These are phyloP conservation scores for Rhizophagus sp. DNA, from an alignment of 192 early-diverging fungal species.

Conservation along the genomic window DNA sequence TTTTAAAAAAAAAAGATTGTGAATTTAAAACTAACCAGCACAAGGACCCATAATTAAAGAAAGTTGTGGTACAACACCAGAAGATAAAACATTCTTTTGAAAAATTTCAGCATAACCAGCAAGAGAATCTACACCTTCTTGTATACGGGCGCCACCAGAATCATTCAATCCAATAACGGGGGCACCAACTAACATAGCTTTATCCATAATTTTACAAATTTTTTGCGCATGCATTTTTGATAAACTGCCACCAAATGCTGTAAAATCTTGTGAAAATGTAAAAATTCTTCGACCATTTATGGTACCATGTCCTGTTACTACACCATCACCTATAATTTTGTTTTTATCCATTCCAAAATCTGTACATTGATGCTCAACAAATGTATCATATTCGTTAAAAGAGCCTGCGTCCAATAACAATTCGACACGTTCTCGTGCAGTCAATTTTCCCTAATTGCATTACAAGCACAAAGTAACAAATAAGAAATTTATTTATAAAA, in stretches of 20 bases:
- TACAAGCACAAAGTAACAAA: neutral
- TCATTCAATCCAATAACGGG: constrained; percentile 96
- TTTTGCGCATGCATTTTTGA: constrained; percentile 88
- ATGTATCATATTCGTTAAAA: constrained; percentile 91
- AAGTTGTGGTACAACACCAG: constrained; percentile 94
- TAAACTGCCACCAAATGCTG: constrained; percentile 88
- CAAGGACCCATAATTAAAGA: constrained; percentile 98
- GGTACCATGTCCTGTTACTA: constrained; percentile 94
- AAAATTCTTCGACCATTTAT: constrained; percentile 89
- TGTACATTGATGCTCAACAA: constrained; percentile 91
- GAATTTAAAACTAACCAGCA: constrained; percentile 55
- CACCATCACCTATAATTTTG: constrained; percentile 89
- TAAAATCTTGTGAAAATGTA: constrained; percentile 94
- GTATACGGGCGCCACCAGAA: constrained; percentile 96
- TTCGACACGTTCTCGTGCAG: constrained; percentile 87
- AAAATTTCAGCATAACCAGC: constrained; percentile 98
- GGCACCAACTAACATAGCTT: constrained; percentile 88
- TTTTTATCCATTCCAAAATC: constrained; percentile 87
- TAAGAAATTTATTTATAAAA: neutral
- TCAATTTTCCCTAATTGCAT: constrained; percentile 77
- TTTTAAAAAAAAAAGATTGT: neutral
- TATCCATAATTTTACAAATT: constrained; percentile 94
- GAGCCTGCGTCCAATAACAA: constrained; percentile 81
- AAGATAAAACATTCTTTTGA: constrained; percentile 84
- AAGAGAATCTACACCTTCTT: constrained; percentile 96